These are phyloP conservation scores for Cladosporium colombiae DNA, from an alignment of 2,329 filamentous ascomycete genomes.

Conservation along the genomic window DNA sequence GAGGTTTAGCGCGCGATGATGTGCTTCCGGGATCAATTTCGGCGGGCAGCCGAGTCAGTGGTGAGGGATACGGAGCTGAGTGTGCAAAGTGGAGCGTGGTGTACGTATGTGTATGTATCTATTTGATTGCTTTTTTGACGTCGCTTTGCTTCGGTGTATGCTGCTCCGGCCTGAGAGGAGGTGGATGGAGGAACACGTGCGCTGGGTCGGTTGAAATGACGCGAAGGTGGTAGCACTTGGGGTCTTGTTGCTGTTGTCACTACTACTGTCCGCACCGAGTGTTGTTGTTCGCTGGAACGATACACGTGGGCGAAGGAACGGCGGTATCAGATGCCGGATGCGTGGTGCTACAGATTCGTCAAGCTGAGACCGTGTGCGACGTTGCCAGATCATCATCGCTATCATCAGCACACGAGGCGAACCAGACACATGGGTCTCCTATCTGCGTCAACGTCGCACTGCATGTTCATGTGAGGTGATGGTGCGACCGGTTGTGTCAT, in stretches of 20 bases:
- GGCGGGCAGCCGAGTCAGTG: slow-evolving; percentile 6
- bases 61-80: neutral
- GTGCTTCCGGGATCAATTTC: slow-evolving; percentile 11
- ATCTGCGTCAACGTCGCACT: neutral
- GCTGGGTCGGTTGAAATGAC: neutral
- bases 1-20: neutral
- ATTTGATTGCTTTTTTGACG: neutral
- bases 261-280: neutral
- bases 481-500: neutral
- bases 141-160: neutral
- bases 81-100: neutral
- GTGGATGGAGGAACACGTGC: neutral
- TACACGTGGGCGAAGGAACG: neutral
- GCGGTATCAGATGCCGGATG: neutral
- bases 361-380: neutral
- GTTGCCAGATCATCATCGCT: neutral
- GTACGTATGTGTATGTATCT: slow-evolving; percentile 1
- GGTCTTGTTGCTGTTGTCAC: neutral
- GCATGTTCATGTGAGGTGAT: neutral
- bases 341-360: neutral
- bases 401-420: neutral
- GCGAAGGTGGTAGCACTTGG: no score
- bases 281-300: neutral
- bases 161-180: neutral
- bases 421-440: neutral